Conservation (phyloP, 169 alveolate genomes). For the Plasmodium coatneyi region DNA sequence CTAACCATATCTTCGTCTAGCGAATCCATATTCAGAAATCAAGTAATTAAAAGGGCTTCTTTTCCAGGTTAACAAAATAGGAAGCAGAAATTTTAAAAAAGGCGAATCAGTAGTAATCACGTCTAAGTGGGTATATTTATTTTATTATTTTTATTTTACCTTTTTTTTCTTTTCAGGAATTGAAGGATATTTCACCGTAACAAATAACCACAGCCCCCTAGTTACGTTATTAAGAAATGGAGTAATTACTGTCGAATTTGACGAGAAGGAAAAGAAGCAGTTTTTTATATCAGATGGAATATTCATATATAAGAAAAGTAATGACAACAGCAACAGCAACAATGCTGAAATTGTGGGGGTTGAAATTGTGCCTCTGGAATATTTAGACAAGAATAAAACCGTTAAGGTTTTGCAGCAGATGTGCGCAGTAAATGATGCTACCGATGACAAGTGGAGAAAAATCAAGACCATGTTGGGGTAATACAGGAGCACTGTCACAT, state of each 20-base stretch:
- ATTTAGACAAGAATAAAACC: constrained; percentile 69
- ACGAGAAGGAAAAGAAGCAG: constrained; percentile 69
- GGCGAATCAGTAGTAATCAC: background rate
- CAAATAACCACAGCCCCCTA: constrained; percentile 67
- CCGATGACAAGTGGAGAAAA: constrained; percentile 75
- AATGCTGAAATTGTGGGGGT: constrained; percentile 74
- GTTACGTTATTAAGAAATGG: constrained; percentile 75
- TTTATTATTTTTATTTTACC: background rate
- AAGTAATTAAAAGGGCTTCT: constrained; percentile 67
- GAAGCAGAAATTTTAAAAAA: background rate
- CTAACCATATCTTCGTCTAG: constrained; percentile 66
- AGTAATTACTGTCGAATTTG: constrained; percentile 70
- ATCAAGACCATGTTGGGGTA: constrained; percentile 68
- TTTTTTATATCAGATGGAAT: constrained; percentile 75
- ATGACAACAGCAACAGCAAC: constrained; percentile 56
- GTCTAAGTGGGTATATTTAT: background rate
- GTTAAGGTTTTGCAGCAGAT: constrained; percentile 66
- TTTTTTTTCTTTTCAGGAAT: constrained; percentile 24
- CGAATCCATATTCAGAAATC: constrained; percentile 73
- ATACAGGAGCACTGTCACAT: background rate
- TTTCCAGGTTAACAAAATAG: constrained; percentile 56
- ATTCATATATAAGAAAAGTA: constrained; percentile 72
- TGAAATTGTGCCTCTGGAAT: constrained; percentile 72
- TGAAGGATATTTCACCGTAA: constrained; percentile 74
- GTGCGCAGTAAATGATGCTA: constrained; percentile 75